Conservation (phyloP, 148 eudicot genomes). For the Rhododendron ovatum region DNA sequence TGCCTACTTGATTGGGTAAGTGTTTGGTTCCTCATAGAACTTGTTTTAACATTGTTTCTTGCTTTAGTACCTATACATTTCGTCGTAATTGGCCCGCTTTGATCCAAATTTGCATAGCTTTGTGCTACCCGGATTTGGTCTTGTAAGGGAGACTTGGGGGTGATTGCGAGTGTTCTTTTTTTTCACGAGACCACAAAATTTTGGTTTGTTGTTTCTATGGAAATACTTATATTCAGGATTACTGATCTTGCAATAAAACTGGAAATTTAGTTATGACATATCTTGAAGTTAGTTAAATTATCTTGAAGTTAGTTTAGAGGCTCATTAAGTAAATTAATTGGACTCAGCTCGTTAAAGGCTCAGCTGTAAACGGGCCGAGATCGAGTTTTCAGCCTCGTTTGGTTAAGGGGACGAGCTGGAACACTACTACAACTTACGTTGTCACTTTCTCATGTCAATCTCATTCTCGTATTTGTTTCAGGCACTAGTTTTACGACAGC, state of each 20-base stretch:
- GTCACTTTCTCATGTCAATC: neutral
- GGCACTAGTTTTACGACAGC: conserved; percentile 25
- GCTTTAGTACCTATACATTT: neutral
- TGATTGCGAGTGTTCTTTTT: neutral
- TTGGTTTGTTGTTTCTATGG: neutral
- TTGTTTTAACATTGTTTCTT: neutral
- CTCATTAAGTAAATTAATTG: too few relatives aligned
- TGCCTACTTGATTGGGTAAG: conserved; percentile 43
- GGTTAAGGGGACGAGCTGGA: too few relatives aligned
- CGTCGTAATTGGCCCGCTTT: neutral
- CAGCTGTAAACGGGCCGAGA: too few relatives aligned
- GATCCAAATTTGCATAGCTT: neutral
- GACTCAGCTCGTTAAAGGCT: too few relatives aligned
- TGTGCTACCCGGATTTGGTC: neutral
- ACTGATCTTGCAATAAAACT: too few relatives aligned
- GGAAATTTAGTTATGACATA: too few relatives aligned
- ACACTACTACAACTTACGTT: neutral
- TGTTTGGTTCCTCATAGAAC: neutral
- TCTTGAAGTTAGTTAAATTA: too few relatives aligned
- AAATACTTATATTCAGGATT: too few relatives aligned
- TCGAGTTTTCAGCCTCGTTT: too few relatives aligned
- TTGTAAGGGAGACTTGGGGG: neutral
- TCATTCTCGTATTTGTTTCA: neutral
- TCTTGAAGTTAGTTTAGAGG: too few relatives aligned
- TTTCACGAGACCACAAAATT: neutral